These are phyloP conservation scores for Rubus parviflorus DNA, from an alignment of 306 rosid species.

Conservation along the genomic window DNA sequence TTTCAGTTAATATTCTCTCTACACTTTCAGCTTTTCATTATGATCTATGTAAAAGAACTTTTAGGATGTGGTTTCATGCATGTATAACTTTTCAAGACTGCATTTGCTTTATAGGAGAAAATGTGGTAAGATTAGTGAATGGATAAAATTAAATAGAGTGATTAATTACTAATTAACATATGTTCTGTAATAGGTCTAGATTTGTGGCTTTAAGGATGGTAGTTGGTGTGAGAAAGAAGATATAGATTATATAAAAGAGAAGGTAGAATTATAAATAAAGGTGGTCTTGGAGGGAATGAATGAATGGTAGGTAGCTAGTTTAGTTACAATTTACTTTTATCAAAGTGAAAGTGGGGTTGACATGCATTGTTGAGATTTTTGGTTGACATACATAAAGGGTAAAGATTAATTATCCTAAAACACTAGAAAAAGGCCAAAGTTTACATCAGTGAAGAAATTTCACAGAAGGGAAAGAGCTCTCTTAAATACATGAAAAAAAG, in stretches of 20 bases:
- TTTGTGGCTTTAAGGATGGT: not conserved
- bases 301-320: constrained; percentile 17
- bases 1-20: constrained; percentile 8
- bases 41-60: not conserved
- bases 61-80: not conserved
- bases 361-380: not conserved
- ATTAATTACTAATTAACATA: not conserved
- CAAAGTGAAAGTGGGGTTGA: constrained; percentile 18
- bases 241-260: not conserved
- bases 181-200: not conserved
- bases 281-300: constrained; percentile 6
- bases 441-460: not conserved
- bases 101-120: constrained; percentile 17
- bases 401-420: not conserved
- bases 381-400: not conserved
- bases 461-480: not conserved
- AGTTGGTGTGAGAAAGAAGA: constrained; percentile 28
- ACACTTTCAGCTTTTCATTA: constrained; percentile 14
- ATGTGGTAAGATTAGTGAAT: constrained; percentile 1
- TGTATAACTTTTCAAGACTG: constrained; percentile 3
- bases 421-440: not conserved
- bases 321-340: not conserved
- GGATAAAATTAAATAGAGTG: not conserved
- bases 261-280: not conserved
- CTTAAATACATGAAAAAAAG: not conserved